These are phyloP conservation scores for Pulveroboletus frians DNA, from an alignment of 768 basidiomycete genomes.

Conservation along the genomic window DNA sequence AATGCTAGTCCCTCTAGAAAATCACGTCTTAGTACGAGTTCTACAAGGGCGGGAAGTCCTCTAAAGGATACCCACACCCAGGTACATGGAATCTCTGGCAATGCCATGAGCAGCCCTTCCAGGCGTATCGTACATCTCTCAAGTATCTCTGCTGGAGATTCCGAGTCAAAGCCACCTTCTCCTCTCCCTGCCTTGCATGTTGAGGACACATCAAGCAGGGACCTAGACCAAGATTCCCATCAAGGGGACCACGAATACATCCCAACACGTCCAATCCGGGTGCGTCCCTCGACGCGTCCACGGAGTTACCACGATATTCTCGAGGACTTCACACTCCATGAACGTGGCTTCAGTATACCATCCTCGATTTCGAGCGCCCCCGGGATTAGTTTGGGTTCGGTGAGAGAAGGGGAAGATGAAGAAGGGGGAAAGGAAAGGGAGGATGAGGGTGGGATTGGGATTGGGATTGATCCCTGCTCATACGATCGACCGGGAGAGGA, in stretches of 20 bases:
- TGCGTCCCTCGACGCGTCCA: conserved; percentile 40
- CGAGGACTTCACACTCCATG: conserved; percentile 52
- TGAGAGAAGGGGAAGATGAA: conserved; percentile 19
- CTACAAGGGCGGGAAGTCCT: conserved; percentile 17
- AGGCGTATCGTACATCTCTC: conserved; percentile 18
- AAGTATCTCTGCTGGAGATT: conserved; percentile 16
- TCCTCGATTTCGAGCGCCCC: conserved; percentile 30
- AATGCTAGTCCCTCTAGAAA: conserved; percentile 21
- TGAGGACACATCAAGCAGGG: background rate
- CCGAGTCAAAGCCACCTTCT: conserved; percentile 7
- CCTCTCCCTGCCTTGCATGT: background rate
- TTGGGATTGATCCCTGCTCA: background rate
- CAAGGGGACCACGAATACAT: conserved; percentile 6
- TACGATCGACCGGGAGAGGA: background rate
- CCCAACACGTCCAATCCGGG: conserved; percentile 21
- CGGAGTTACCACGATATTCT: conserved; percentile 64
- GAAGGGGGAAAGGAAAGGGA: background rate
- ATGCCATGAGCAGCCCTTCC: conserved; percentile 20
- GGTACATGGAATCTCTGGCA: conserved; percentile 5
- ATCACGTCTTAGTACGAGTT: conserved; percentile 21
- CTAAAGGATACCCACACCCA: conserved; percentile 13
- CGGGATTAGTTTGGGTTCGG: conserved; percentile 17
- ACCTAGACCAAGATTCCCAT: background rate
- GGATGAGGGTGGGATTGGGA: background rate
- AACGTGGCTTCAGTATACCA: conserved; percentile 25